Base-by-base conservation (phyloP, 2,329 filamentous ascomycete species). In the Ophiocordyceps camponoti-saundersi region DNA sequence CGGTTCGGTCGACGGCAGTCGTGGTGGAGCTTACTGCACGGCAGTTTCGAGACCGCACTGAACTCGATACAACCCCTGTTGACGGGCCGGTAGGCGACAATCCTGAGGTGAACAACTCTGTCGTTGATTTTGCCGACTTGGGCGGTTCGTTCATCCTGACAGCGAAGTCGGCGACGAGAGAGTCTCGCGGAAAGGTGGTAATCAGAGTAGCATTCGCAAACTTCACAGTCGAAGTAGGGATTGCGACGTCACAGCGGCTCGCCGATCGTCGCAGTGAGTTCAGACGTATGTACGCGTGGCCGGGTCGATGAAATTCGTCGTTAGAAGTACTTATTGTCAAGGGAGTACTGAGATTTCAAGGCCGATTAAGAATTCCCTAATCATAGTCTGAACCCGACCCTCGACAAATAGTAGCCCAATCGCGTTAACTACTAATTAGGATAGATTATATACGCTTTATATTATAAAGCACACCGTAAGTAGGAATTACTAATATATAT, bases 1-100 rank as follows among this genome's bases (percentile, higher is more conserved):
- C 6, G 10, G 62, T 23, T 60, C 63, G 21, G 63, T 60, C 12
- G 59, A 59, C 18, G 60, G 43, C 55, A 18, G 51, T 48, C 46
- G 56, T 54, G 48, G 55, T 57, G 18, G 58, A 53, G 49, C 59
- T 63, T 45, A 61, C 60, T 30, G 64, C 61, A 44, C 68, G 71
- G 47, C 73, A 68, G 51, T 73, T 74, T 49, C 74, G 71, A 47
- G 72, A 68, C 23, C 73, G 70, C 47, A 68, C 53, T 23, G 63
- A 60, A 48, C 56, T 55, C 23, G 66, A 55, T 48, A 66, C 64
- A 50, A 65, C 52, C 68, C 65, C 48, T 61, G 63, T 44, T 65
- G 63, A 10, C 12, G 32, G 21, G 16, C 44, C 34, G 52, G 65
- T 58, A 41, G 68, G 61, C 46, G 64, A 61, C 47, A 69, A 57